These are phyloP conservation scores for Microsporum canis DNA, from an alignment of 2,329 filamentous ascomycete genomes.

Conservation along the genomic window DNA sequence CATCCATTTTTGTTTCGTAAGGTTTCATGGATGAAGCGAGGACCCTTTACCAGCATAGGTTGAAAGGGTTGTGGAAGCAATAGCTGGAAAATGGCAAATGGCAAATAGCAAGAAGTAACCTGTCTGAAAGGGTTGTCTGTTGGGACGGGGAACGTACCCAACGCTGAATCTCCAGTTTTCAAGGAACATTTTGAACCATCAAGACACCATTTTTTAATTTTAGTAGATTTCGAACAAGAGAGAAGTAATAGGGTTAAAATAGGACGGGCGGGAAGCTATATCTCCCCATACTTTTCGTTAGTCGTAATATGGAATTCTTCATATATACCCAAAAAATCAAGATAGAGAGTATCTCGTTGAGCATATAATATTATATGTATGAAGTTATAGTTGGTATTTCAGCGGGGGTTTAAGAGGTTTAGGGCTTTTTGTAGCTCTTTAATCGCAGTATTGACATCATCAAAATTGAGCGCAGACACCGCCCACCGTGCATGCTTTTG, in stretches of 20 bases:
- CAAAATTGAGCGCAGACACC: slow-evolving; percentile 91
- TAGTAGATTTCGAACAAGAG: not conserved
- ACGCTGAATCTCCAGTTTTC: not conserved
- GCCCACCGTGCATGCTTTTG: slow-evolving; percentile 97
- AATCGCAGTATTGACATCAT: slow-evolving; percentile 83
- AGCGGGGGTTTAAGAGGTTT: slow-evolving; percentile 54
- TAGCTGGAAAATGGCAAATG: not conserved
- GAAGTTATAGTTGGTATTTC: slow-evolving; percentile 10
- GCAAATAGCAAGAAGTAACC: not conserved
- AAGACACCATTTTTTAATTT: not conserved
- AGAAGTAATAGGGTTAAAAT: not conserved
- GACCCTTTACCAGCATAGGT: not conserved
- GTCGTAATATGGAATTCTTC: not conserved
- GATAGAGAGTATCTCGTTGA: not conserved
- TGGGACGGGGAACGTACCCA: not conserved
- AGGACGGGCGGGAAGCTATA: no score
- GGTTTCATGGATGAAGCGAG: not conserved
- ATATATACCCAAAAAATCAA: not conserved
- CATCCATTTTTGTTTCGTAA: not conserved
- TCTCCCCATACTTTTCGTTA: not conserved
- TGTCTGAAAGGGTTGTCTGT: not conserved
- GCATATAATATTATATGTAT: not conserved
- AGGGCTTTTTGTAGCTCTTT: slow-evolving; percentile 71
- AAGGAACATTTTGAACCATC: not conserved
- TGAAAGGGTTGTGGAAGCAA: not conserved